Evolutionary conservation across 176 grass and related monocot species (phyloP), one percentile per base, ranked within the genome.

Genomic region (Thalia dealbata): DNA sequence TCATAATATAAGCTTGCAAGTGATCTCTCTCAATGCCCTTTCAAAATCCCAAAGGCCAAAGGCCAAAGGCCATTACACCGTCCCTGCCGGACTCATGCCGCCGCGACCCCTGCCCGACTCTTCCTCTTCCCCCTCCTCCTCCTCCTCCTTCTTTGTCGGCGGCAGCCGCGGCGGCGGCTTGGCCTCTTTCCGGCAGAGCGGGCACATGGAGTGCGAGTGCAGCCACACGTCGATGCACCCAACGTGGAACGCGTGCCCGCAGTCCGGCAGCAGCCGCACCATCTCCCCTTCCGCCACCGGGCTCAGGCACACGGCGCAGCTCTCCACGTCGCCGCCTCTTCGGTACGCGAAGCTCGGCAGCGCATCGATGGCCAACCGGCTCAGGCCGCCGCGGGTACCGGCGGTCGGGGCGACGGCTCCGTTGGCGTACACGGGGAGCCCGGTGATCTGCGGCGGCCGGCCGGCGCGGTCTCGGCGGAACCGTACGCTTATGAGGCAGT

Each of bases 221-320:
- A 91, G 64, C 88, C 88, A 91, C 63, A 74, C 69, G 56, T 91
- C 84, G 80, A 91, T 80, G 74, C 88, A 91, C 50, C 69, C 84
- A 69, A 80, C 56, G 38, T 87, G 84, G 78, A 91, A 91, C 11
- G 80, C 42, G 59, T 91, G 84, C 46, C 68, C 75, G 50, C 88
- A 91, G 23, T 67, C 60, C 16, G 88, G 79, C 63, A 87, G 68
- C 77, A 73, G 68, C 75, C 84, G 70, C 24, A 85, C 79, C 43
- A 58, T 70, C 82, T 91, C 79, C 0, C 78, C 78, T 62, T 80
- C 82, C 38, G 64, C 67, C 72, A 80, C 79, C 10, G 82, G 0
- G 44, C 55, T 67, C 41, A 91, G 73, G 75, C 85, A 91, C 48
- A 91, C 81, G 25, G 82, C 63, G 58, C 89, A 91, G 79, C 82